Conservation (phyloP, 1,139 yeast genomes). For the Geotrichum histeridarum region DNA sequence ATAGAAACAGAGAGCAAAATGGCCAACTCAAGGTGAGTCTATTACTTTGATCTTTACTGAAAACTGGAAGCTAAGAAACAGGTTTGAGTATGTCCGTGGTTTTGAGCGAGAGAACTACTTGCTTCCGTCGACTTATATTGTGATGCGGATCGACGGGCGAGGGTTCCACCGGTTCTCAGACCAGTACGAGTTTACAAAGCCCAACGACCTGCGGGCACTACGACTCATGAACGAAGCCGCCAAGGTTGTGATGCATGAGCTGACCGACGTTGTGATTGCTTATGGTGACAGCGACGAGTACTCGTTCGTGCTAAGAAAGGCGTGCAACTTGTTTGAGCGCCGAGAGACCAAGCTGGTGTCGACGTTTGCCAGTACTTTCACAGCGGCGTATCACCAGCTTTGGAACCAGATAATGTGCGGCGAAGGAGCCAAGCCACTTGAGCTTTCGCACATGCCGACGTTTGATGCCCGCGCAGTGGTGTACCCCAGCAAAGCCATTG, state of each 20-base stretch:
- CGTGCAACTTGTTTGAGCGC: conserved; percentile 68
- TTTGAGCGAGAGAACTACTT: conserved; percentile 73
- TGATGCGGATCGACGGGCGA: conserved; percentile 86
- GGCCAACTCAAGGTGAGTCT: conserved; percentile 29
- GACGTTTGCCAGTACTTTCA: conserved; percentile 75
- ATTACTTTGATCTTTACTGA: neutral
- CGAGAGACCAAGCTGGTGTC: conserved; percentile 74
- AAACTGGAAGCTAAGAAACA: conserved; percentile 54
- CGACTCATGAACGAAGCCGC: conserved; percentile 82
- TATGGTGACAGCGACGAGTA: conserved; percentile 97
- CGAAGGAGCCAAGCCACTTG: conserved; percentile 31
- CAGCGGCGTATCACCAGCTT: conserved; percentile 62
- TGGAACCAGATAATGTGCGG: conserved; percentile 44
- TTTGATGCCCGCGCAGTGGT: conserved; percentile 89
- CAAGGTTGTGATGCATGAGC: conserved; percentile 50
- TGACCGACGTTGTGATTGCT: conserved; percentile 72
- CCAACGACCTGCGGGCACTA: conserved; percentile 77
- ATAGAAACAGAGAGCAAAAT: conserved; percentile 8
- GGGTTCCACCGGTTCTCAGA: conserved; percentile 83
- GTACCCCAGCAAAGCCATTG: conserved; percentile 59
- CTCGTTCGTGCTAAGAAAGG: conserved; percentile 64
- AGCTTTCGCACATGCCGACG: conserved; percentile 56
- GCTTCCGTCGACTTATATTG: conserved; percentile 74
- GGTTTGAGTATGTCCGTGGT: conserved; percentile 76
- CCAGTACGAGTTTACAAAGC: conserved; percentile 70